Percentiles rank a stretch among this genome's conserved stretches.
phyloP scores from a whole-genome alignment of 169 alveolate species.

The Eimeria sp. region DNA sequence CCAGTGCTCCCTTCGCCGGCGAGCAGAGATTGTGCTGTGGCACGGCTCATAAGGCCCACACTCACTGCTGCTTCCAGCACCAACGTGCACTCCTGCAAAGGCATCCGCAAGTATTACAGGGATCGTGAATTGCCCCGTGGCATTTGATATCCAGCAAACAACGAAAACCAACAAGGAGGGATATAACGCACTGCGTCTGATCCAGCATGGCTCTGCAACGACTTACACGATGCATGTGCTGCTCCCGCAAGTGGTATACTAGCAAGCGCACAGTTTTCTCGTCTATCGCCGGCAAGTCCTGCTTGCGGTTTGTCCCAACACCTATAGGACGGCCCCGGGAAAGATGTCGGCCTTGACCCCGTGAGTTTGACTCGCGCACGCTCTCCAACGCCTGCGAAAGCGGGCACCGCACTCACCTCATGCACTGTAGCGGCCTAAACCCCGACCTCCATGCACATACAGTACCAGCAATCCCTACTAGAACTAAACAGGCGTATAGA shows the following conservation, averaged over 20 bases:
- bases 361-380: slow-evolving; percentile 50
- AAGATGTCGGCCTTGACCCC: slow-evolving; percentile 55
- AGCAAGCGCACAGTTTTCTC: slow-evolving; percentile 67
- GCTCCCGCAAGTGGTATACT: slow-evolving; percentile 54
- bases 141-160: not conserved
- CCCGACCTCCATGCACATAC: not conserved
- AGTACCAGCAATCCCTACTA: not conserved
- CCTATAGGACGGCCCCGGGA: slow-evolving; percentile 54
- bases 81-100: slow-evolving; percentile 54
- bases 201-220: not conserved
- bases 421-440: not conserved
- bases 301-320: slow-evolving; percentile 51
- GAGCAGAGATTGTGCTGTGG: slow-evolving; percentile 71
- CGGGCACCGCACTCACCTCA: not conserved
- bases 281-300: slow-evolving; percentile 62
- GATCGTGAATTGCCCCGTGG: not conserved
- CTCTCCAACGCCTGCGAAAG: slow-evolving; percentile 57
- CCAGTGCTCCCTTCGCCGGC: slow-evolving; percentile 54
- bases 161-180: not conserved
- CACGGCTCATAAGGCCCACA: slow-evolving; percentile 68
- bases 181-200: not conserved
- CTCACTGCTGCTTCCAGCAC: slow-evolving; percentile 63
- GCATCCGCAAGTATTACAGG: not conserved
- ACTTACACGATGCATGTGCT: slow-evolving; percentile 64
- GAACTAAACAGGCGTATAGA: not conserved